Evolutionary conservation across 2,329 filamentous ascomycete genomes (phyloP).

Genomic region (Cladosporium sp.): DNA sequence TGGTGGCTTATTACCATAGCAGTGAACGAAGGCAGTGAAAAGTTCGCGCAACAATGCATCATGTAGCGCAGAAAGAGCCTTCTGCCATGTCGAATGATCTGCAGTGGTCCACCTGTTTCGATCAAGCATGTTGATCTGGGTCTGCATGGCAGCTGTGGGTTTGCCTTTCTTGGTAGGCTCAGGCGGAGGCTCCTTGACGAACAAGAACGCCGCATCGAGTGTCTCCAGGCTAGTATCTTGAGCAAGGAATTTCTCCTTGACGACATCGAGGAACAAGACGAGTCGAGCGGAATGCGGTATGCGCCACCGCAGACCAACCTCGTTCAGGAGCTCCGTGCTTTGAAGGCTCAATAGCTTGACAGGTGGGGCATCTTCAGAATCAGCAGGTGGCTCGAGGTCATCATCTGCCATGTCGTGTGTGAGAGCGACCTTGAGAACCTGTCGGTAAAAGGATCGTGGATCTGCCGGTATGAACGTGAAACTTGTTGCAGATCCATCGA

Average conservation of each 20-base stretch:
- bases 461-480: constrained; percentile 91
- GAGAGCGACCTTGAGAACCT: constrained; percentile 73
- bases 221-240: constrained; percentile 77
- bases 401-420: constrained; percentile 56
- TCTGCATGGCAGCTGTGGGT: constrained; percentile 42
- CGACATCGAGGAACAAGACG: constrained; percentile 78
- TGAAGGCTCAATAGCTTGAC: constrained; percentile 64
- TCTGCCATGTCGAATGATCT: constrained; percentile 60
- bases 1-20: constrained; percentile 84
- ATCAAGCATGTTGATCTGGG: constrained; percentile 44
- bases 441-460: constrained; percentile 75
- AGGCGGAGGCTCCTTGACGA: constrained; percentile 65
- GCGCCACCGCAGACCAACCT: constrained; percentile 84
- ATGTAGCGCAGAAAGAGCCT: constrained; percentile 68
- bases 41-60: constrained; percentile 82
- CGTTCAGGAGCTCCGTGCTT: constrained; percentile 76
- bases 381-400: constrained; percentile 47
- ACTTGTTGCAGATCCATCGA: constrained; percentile 33
- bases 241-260: constrained; percentile 78
- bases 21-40: constrained; percentile 79
- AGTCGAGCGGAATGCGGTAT: constrained; percentile 77
- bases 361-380: constrained; percentile 44
- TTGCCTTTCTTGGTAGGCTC: constrained; percentile 49
- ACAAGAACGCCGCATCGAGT: constrained; percentile 76
- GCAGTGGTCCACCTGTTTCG: constrained; percentile 47